Evolutionary conservation across 2,329 filamentous ascomycete species (phyloP).

Genomic region (Aspergillus japonicus): DNA sequence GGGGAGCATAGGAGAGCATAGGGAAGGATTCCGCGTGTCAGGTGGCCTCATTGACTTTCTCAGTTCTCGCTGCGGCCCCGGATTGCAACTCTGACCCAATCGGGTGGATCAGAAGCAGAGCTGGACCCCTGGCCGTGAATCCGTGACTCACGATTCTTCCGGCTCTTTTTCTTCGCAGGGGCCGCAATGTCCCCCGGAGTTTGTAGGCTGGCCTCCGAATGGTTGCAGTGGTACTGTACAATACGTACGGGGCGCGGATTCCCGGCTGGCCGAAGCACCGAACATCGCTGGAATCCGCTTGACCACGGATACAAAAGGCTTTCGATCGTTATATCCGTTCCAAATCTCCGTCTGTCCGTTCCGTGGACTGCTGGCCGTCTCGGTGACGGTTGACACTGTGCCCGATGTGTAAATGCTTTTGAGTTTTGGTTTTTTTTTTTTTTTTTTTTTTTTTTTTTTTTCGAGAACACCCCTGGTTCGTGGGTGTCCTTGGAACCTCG

Average conservation of each 20-base stretch:
- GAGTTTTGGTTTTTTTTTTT: no score
- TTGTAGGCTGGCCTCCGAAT: slow-evolving; percentile 3
- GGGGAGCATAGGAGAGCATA: slow-evolving; percentile 1
- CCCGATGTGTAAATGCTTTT: no score
- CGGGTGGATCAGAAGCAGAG: slow-evolving; percentile 4
- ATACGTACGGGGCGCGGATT: background rate
- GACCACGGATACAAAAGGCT: slow-evolving; percentile 5
- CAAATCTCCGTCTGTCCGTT: background rate
- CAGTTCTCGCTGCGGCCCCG: slow-evolving; percentile 12
- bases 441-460: background rate
- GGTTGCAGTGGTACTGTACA: background rate
- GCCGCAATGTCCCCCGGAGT: slow-evolving; percentile 5
- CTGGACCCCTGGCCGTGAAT: slow-evolving; percentile 3
- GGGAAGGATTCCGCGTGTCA: slow-evolving; percentile 11
- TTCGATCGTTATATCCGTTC: background rate
- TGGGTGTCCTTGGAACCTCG: background rate
- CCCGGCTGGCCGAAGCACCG: slow-evolving; percentile 12
- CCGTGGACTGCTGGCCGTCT: background rate
- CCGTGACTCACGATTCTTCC: slow-evolving; percentile 12
- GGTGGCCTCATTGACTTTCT: slow-evolving; percentile 11
- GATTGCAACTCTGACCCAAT: slow-evolving; percentile 16
- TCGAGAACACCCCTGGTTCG: background rate
- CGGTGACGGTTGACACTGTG: background rate
- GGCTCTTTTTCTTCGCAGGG: slow-evolving; percentile 15
- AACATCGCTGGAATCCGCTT: slow-evolving; percentile 11